Percentiles rank a stretch among this genome's conserved stretches.
Conservation (phyloP, 2,329 filamentous ascomycete species). For the Graphilbum ipis-grandicollis region DNA sequence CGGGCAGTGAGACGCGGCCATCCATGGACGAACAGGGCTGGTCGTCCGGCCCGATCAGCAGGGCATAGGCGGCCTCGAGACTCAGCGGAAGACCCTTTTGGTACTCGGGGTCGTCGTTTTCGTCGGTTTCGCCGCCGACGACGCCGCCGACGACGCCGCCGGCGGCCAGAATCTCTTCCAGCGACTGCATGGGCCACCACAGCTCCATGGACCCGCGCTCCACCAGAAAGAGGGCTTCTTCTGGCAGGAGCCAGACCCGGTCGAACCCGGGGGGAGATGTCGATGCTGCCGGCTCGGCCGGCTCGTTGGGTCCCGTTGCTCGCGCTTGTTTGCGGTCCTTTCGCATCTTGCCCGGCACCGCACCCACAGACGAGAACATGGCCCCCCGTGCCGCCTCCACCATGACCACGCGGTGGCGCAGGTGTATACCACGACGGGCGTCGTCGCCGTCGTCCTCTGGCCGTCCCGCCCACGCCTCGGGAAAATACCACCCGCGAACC, state of each 20-base stretch:
- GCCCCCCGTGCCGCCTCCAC: conserved; percentile 56
- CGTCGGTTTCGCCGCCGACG: conserved; percentile 8
- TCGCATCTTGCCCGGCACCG: conserved; percentile 18
- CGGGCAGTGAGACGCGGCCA: conserved; percentile 50
- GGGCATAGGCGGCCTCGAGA: conserved; percentile 75
- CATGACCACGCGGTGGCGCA: conserved; percentile 38
- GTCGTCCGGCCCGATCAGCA: conserved; percentile 56
- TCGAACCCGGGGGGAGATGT: conserved; percentile 27
- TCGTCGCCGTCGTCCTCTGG: conserved; percentile 12
- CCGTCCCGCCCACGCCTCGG: conserved; percentile 30
- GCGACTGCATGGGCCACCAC: conserved; percentile 52
- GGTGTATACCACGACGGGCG: conserved; percentile 12
- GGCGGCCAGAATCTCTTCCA: conserved; percentile 27
- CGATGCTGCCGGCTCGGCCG: background rate
- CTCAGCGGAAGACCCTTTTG: conserved; percentile 66
- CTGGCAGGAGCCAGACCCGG: conserved; percentile 69
- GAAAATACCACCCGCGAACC: conserved; percentile 57
- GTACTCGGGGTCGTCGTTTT: conserved; percentile 26
- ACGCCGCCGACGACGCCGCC: too few species aligned
- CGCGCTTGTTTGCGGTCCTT: conserved; percentile 25
- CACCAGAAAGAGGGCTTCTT: conserved; percentile 78
- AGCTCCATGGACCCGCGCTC: conserved; percentile 79
- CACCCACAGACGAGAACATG: conserved; percentile 52
- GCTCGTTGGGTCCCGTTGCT: too few species aligned
- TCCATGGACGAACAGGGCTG: conserved; percentile 22